These are phyloP conservation scores for Phytophthora lateralis DNA, from an alignment of 352 stramenopile genomes.

Conservation along the genomic window DNA sequence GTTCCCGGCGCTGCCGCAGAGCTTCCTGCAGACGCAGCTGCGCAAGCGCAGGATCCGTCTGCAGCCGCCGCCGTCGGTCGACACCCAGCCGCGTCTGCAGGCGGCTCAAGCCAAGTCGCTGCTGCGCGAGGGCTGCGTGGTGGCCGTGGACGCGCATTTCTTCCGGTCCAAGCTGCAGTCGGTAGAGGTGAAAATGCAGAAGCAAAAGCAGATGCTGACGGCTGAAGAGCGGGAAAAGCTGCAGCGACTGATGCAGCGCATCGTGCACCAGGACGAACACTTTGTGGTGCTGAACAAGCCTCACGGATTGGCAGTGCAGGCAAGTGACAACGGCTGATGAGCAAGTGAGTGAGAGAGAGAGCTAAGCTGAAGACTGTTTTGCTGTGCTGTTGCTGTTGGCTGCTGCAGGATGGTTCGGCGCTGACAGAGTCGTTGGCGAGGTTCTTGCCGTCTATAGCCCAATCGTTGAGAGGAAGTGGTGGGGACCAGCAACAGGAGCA, in stretches of 20 bases:
- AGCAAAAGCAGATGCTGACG: neutral
- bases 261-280: conserved; percentile 61
- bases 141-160: conserved; percentile 61
- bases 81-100: neutral
- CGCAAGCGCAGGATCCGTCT: conserved; percentile 75
- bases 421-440: conserved; percentile 47
- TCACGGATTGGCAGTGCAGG: conserved; percentile 67
- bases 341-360: neutral
- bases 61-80: conserved; percentile 4
- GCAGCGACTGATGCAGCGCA: conserved; percentile 34
- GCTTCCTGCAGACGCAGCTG: conserved; percentile 66
- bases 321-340: neutral
- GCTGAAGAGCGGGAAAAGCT: conserved; percentile 12
- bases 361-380: neutral
- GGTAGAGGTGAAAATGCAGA: conserved; percentile 1
- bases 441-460: conserved; percentile 52
- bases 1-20: conserved; percentile 58
- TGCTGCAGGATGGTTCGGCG: conserved; percentile 44
- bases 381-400: neutral
- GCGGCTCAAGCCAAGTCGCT: conserved; percentile 37
- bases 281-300: conserved; percentile 77
- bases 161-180: conserved; percentile 41
- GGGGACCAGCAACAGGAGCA: conserved; percentile 5
- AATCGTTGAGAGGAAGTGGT: conserved; percentile 7
- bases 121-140: conserved; percentile 42